A percentile compares a stretch with the other conserved stretches of the same genome.
Conservation (phyloP, 805 yeast genomes). For the Nakazawaea laoshanensis region DNA sequence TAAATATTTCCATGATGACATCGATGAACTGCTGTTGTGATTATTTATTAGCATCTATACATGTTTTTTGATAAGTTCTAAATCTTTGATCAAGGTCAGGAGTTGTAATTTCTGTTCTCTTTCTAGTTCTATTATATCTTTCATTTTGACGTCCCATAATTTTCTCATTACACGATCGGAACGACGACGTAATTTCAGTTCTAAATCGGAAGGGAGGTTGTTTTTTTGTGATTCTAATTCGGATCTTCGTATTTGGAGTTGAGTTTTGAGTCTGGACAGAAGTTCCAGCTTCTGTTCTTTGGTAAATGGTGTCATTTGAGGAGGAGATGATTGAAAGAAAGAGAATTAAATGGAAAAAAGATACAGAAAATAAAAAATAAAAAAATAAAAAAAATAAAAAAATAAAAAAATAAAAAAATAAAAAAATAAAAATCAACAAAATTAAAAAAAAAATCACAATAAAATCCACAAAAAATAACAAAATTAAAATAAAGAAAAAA, state of each 20-base stretch:
- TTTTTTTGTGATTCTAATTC: conserved; percentile 17
- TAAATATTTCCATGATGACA: conserved; percentile 88
- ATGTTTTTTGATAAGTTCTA: conserved; percentile 13
- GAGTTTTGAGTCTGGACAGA: conserved; percentile 18
- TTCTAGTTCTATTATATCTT: conserved; percentile 36
- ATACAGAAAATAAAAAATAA: too few relatives aligned
- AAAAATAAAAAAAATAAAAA: too few relatives aligned
- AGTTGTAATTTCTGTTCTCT: conserved; percentile 27
- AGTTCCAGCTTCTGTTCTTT: conserved; percentile 28
- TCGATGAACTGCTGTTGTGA: conserved; percentile 57
- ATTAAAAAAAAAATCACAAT: too few relatives aligned
- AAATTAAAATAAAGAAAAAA: too few relatives aligned
- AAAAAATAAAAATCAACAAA: too few relatives aligned
- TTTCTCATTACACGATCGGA: conserved; percentile 38
- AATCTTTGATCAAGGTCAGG: conserved; percentile 21
- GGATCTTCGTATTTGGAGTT: conserved; percentile 16
- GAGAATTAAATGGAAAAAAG: neutral
- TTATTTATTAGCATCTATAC: neutral
- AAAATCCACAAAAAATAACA: neutral
- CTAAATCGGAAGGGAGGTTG: conserved; percentile 17
- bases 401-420: neutral
- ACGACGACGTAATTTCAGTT: conserved; percentile 30
- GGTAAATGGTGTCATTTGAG: conserved; percentile 13
- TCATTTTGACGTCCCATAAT: conserved; percentile 38
- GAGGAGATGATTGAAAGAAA: neutral